Evolutionary conservation across 768 basidiomycete genomes (phyloP).

Genomic region (Postia placenta): DNA sequence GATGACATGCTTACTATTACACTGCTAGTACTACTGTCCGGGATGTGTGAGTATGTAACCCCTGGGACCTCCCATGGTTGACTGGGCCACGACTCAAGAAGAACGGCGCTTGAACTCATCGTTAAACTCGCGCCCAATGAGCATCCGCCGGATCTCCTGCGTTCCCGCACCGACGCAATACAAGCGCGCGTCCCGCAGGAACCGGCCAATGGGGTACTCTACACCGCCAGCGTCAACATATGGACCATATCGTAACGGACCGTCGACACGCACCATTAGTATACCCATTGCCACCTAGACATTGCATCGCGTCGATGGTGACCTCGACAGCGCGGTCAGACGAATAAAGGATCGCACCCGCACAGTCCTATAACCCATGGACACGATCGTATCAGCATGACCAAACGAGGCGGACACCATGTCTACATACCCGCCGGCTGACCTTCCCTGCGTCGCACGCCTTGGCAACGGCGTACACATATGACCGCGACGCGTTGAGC

Average conservation of each 20-base stretch:
- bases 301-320: constrained; percentile 87
- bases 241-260: background rate
- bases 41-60: too few species aligned
- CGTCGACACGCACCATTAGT: constrained; percentile 66
- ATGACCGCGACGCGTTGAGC: constrained; percentile 79
- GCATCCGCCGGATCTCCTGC: constrained; percentile 91
- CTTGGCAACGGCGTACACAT: constrained; percentile 88
- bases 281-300: constrained; percentile 92
- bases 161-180: constrained; percentile 97
- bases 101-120: constrained; percentile 41
- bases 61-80: background rate
- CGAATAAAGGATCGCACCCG: constrained; percentile 89
- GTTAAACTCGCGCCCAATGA: constrained; percentile 93
- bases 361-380: constrained; percentile 65
- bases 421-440: constrained; percentile 61
- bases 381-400: background rate
- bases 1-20: too few species aligned
- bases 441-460: constrained; percentile 79
- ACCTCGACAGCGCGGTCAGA: constrained; percentile 92
- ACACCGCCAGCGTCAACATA: background rate
- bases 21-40: too few species aligned
- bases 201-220: constrained; percentile 90
- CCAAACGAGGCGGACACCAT: background rate
- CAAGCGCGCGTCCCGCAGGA: constrained; percentile 80
- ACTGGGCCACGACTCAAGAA: constrained; percentile 3